Evolutionary conservation across 495 filamentous ascomycete genomes (phyloP), one percentile per base, ranked within the genome.

Genomic region (Parachaetomium inaequale): DNA sequence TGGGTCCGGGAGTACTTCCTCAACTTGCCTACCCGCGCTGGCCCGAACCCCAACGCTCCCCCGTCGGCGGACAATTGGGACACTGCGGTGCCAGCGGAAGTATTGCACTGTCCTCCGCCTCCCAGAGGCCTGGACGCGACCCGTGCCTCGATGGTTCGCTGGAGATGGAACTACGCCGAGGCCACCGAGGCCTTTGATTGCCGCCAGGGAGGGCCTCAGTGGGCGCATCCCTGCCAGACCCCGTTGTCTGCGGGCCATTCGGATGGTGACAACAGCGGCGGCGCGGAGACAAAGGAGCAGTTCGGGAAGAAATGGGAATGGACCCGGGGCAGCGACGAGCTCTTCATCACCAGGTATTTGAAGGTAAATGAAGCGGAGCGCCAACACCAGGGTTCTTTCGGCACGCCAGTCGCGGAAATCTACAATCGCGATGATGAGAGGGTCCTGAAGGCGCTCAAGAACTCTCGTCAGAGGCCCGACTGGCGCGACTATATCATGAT

Each of bases 161-260:
- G 55, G 38, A 25, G 47, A 4, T 57, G 31, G 47, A 12, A 56
- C 5, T 4, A 23, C 25, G 46, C 45, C 23, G 23, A 14, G 3
- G 40, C 25, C 15, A 60, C 19, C 1, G 7, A 36, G 26, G 31
- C 40, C 14, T 63, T 59, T 26, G 59, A 70, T 28, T 62, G 59
- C 26, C 38, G 57, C 0, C 12, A 68, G 8, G 68, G 68, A 0
- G 68, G 68, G 0, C 68, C 68, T 7, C 68, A 70, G 17, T 32
- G 47, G 1, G 17, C 38, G 21, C 42, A 70, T 8, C 66, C 65
- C 8, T 63, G 40, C 46, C 31, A 25, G 15, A 2, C 15, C 4
- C 31, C 25, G 1, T 14, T 58, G 3, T 7, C 3, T 14, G 17
- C 38, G 14, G 12, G 36, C 17, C 12, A 40, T 17, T 31, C 43